A percentile compares a stretch with the other conserved stretches of the same genome.
phyloP scores from a whole-genome alignment of 768 basidiomycete genomes.

The Boletus tomentosulus region DNA sequence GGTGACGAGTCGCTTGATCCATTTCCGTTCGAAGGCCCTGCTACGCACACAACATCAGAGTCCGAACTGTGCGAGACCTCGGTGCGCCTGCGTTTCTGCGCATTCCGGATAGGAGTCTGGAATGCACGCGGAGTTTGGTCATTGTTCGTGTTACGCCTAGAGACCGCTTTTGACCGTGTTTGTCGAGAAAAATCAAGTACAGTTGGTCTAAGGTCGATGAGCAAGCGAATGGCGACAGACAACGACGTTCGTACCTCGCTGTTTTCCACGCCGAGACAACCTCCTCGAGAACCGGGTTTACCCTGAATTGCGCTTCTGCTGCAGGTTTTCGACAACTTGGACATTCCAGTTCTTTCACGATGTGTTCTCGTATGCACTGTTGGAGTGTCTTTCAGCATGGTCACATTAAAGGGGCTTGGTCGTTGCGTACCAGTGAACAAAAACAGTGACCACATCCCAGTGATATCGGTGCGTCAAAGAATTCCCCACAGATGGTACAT shows the following conservation, averaged over 20 bases:
- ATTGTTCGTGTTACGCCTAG: constrained; percentile 1
- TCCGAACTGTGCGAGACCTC: constrained; percentile 20
- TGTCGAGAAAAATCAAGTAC: constrained; percentile 41
- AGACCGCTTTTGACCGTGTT: constrained; percentile 21
- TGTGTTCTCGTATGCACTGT: constrained; percentile 66
- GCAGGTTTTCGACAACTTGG: constrained; percentile 62
- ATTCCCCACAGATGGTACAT: constrained; percentile 74
- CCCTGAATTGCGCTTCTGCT: constrained; percentile 60
- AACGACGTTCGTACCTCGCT: constrained; percentile 48
- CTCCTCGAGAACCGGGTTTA: constrained; percentile 69
- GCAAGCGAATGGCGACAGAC: neutral
- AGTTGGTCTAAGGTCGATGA: constrained; percentile 33
- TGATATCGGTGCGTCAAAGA: constrained; percentile 68
- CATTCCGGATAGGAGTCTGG: constrained; percentile 15
- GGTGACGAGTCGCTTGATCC: constrained; percentile 26
- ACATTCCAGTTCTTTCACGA: constrained; percentile 61
- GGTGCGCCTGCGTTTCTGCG: constrained; percentile 36
- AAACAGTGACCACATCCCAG: constrained; percentile 79
- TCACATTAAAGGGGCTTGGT: neutral
- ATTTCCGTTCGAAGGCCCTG: constrained; percentile 28
- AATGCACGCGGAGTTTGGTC: constrained; percentile 17
- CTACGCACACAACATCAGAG: constrained; percentile 25
- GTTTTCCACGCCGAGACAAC: constrained; percentile 65
- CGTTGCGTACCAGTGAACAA: constrained; percentile 60
- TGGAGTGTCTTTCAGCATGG: constrained; percentile 3